These are phyloP conservation scores for Fusarium torulosum DNA, from an alignment of 2,329 filamentous ascomycete species.

Conservation along the genomic window DNA sequence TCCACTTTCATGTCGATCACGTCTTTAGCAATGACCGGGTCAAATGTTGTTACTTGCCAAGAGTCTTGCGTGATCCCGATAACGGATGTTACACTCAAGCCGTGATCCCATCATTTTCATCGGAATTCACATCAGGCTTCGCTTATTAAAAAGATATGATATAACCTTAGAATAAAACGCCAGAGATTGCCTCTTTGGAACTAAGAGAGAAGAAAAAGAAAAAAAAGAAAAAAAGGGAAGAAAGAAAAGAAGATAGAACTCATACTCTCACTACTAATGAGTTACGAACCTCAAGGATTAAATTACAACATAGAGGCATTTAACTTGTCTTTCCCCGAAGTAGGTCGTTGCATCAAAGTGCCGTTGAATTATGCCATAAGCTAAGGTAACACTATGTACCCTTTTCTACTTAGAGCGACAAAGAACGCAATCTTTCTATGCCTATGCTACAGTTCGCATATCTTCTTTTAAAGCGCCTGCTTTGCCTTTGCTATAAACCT, in stretches of 20 bases:
- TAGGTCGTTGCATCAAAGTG: conserved; percentile 6
- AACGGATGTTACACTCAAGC: conserved; percentile 10
- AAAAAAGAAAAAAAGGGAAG: no score
- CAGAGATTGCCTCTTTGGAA: not conserved
- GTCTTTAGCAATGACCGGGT: not conserved
- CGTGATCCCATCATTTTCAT: not conserved
- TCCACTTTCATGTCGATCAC: no score
- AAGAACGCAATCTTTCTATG: not conserved
- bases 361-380: conserved; percentile 18
- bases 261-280: no score
- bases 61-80: conserved; percentile 21
- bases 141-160: not conserved
- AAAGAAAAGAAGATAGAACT: no score
- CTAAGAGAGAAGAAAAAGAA: no score
- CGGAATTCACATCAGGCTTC: not conserved
- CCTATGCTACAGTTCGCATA: conserved; percentile 1
- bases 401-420: not conserved
- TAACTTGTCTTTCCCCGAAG: not conserved
- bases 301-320: not conserved
- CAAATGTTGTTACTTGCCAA: not conserved
- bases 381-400: conserved; percentile 8
- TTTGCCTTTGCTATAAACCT: not conserved
- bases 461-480: conserved; percentile 7
- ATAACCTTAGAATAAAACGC: not conserved
- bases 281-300: not conserved